Conservation (phyloP, 1,284 basidiomycete species). For the Tilletia indica region DNA sequence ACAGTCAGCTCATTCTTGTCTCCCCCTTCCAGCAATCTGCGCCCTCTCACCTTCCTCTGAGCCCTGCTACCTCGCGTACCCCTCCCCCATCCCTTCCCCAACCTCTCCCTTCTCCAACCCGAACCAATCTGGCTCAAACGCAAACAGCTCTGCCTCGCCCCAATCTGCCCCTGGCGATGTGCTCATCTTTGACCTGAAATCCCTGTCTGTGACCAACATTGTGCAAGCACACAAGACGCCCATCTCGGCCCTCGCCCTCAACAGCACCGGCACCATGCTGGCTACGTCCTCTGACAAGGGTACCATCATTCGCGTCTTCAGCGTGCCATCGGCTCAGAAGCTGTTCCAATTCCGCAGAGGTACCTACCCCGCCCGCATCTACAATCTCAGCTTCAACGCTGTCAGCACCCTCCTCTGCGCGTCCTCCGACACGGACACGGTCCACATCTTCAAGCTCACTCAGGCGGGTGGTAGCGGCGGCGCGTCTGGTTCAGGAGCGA, state of each 20-base stretch:
- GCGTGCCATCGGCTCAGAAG: slow-evolving; percentile 84
- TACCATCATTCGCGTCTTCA: slow-evolving; percentile 93
- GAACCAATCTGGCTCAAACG: slow-evolving; percentile 51
- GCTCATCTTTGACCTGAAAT: slow-evolving; percentile 76
- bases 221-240: slow-evolving; percentile 96
- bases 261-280: slow-evolving; percentile 81
- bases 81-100: slow-evolving; percentile 84
- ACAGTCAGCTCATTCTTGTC: too few relatives aligned
- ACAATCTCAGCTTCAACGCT: slow-evolving; percentile 86
- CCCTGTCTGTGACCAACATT: slow-evolving; percentile 86
- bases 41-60: slow-evolving; percentile 94
- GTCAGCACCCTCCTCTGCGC: slow-evolving; percentile 82
- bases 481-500: background rate
- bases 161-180: slow-evolving; percentile 58
- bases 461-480: slow-evolving; percentile 15
- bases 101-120: slow-evolving; percentile 60
- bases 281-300: slow-evolving; percentile 94
- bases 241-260: slow-evolving; percentile 81
- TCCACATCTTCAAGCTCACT: slow-evolving; percentile 89
- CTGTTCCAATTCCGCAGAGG: slow-evolving; percentile 92
- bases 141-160: slow-evolving; percentile 64
- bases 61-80: slow-evolving; percentile 90
- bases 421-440: slow-evolving; percentile 87
- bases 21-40: slow-evolving; percentile 71
- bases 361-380: slow-evolving; percentile 79